phyloP scores from a whole-genome alignment of 257 asterid genomes.

The Fraxinus cuspidata region DNA sequence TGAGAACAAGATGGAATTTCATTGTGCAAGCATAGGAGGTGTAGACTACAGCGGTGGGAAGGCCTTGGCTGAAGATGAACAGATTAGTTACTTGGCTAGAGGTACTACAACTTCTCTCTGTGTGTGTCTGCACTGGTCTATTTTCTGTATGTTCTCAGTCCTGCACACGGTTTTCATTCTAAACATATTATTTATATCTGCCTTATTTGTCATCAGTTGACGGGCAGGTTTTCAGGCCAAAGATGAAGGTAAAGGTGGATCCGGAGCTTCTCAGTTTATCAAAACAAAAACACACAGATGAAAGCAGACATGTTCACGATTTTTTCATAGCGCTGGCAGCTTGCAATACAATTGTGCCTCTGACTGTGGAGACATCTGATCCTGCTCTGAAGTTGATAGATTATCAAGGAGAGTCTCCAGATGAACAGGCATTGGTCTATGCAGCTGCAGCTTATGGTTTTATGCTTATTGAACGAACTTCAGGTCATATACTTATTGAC shows the following conservation, averaged over 20 bases:
- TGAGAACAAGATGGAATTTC: slow-evolving; percentile 99
- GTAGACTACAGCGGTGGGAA: slow-evolving; percentile 54
- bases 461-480: slow-evolving; percentile 92
- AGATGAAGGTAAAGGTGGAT: slow-evolving; percentile 74
- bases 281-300: slow-evolving; percentile 49
- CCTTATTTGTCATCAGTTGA: slow-evolving; percentile 53
- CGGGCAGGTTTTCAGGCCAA: slow-evolving; percentile 68
- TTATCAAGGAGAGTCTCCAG: slow-evolving; percentile 99
- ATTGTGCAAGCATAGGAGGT: slow-evolving; percentile 88
- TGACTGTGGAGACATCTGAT: slow-evolving; percentile 69
- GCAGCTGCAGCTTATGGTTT: slow-evolving; percentile 97
- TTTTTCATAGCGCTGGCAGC: slow-evolving; percentile 94
- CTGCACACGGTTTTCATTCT: slow-evolving; percentile 7
- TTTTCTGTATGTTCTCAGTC: neutral
- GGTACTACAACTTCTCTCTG: slow-evolving; percentile 43
- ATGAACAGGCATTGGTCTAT: slow-evolving; percentile 96
- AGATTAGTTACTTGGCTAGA: slow-evolving; percentile 47
- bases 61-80: slow-evolving; percentile 44
- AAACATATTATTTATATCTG: slow-evolving; percentile 4
- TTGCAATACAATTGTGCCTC: slow-evolving; percentile 97
- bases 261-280: slow-evolving; percentile 60
- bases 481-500: slow-evolving; percentile 83
- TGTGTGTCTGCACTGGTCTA: neutral
- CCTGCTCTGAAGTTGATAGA: slow-evolving; percentile 77
- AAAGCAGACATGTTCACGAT: slow-evolving; percentile 58